Evolutionary conservation across 2,329 filamentous ascomycete genomes (phyloP), one percentile per base, ranked within the genome.

Genomic region (Diatrype stigma): DNA sequence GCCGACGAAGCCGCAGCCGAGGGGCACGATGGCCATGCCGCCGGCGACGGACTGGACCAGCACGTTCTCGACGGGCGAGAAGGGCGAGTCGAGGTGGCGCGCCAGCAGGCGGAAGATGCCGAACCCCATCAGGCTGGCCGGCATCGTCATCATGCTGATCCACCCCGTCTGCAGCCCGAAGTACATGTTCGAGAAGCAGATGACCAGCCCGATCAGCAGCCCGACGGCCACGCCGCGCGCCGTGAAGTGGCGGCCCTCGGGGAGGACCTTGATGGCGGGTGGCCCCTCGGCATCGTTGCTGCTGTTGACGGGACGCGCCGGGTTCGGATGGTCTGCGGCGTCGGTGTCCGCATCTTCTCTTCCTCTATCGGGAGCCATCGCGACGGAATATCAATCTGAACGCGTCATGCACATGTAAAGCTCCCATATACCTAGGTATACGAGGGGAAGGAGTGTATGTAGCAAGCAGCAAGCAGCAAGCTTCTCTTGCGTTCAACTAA

Each of bases 151-250:
- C 59, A 90, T 89, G 63, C 86, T 82, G 42, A 82, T 75, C 77
- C 76, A 80, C 56, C 76, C 75, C 26, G 90, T 95, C 72, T 97
- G 94, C 30, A 99, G 77, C n/a, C 94, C 94, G 67, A 99, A 99
- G 70, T 97, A 99, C 77, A 95, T 96, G 67, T 99, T 99, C 48
- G 90, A 95, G 68, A 96, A 96, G 66, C 89, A 94, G 63, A 97
- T 96, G 50, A 97, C 77, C 4, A 94, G 82, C 38, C 94, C 94
- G 56, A 99, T 94, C 3, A 82, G 74, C 6, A 96, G 76, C 16
- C 94, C 94, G 26, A 89, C 90, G 5, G 84, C 66, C 37, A 97
- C 78, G 47, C 90, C 90, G 50, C 94, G 86, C 23, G 86, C 51
- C 0, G 94, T 97, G 72, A 99, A 96, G 73, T 90, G 91, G 45